Evolutionary conservation across 2,329 filamentous ascomycete genomes (phyloP), one percentile per base, ranked within the genome.

Genomic region (Aspergillus niger): DNA sequence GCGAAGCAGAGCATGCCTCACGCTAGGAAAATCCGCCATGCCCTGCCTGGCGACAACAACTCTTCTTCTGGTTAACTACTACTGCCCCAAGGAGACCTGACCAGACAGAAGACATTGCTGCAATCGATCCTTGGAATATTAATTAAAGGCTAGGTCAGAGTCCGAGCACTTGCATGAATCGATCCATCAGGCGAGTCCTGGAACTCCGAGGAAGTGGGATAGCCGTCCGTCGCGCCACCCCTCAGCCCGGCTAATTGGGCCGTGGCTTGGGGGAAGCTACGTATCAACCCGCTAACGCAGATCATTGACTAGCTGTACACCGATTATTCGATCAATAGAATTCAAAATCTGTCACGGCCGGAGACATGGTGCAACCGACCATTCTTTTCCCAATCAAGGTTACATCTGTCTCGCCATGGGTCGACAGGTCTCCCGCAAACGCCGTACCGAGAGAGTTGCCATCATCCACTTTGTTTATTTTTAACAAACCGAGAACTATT

Each of bases 311-410:
- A 26, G 51, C 41, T 54, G 44, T 55, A 63, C 63, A 65, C 61
- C 61, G 63, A 63, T 54, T 51, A 63, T 59, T 59, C 49, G 63
- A 65, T 62, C 49, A 47, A 61, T 62, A 62, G 58, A 50, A 50
- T 48, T 62, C 52, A 43, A 51, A 11, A n/a, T 47, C 54, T 24
- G 17, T 32, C 41, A 8, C 39, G 7, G 22, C 53, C 17, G 15
- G 8, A 22, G 47, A 30, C 47, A 32, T 36, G 55, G 47, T 44
- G 24, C 26, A 30, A 57, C 10, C 17, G 49, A 11, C 8, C 47
- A 44, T 30, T 43, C n/a, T 43, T 57, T 47, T 32, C 17, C 55
- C 44, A 17, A 41, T 43, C 39, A 41, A 55, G 39, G 26, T 55
- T 50, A 50, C 47, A 32, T 26, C n/a, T 24, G n/a, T 51, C 43